Base-by-base conservation (phyloP, 352 stramenopile genomes). In the Poterioochromonas sp. region DNA sequence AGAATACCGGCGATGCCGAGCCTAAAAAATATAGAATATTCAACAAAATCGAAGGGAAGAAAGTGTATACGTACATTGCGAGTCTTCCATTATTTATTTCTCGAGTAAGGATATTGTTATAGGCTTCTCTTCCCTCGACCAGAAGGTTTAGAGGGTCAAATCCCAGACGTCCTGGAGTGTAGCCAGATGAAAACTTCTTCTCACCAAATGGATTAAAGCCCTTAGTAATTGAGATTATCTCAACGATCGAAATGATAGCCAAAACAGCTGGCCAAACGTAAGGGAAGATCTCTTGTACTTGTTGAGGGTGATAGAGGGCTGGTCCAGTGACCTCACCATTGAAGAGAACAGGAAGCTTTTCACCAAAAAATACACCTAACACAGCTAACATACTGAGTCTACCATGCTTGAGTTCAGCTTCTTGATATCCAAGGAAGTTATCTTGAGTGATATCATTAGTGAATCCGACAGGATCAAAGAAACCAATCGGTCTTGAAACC, bases 41-140 rank as follows among this genome's bases (percentile, higher is more conserved):
- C n/a, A n/a, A n/a, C n/a, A n/a, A n/a, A n/a, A n/a, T n/a, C n/a
- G n/a, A n/a, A n/a, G n/a, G n/a, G n/a, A n/a, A n/a, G n/a, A n/a
- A n/a, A n/a, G n/a, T n/a, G n/a, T n/a, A n/a, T n/a, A n/a, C n/a
- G n/a, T n/a, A 54, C 79, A 82, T 82, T 26, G 79, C 79, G 20
- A 82, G 47, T 29, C 79, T 37, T 65, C 79, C 79, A 71, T 82
- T 82, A 47, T 82, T 82, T 39, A 82, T 49, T 62, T 82, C 79
- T 41, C 79, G 79, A 41, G 26, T 82, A 22, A 76, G 34, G 73
- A 78, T 71, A 37, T 79, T 60, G 11, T 8, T 20, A 20, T 53
- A 53, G 44, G 44, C 44, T 20, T 53, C 20, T 8, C 8, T 8
- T 20, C 20, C 20, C 8, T 8, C 44, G 20, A 20, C 8, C 20